Base-by-base conservation (phyloP, 371 early-diverging fungal genomes). In the Haplosporangium sp. region DNA sequence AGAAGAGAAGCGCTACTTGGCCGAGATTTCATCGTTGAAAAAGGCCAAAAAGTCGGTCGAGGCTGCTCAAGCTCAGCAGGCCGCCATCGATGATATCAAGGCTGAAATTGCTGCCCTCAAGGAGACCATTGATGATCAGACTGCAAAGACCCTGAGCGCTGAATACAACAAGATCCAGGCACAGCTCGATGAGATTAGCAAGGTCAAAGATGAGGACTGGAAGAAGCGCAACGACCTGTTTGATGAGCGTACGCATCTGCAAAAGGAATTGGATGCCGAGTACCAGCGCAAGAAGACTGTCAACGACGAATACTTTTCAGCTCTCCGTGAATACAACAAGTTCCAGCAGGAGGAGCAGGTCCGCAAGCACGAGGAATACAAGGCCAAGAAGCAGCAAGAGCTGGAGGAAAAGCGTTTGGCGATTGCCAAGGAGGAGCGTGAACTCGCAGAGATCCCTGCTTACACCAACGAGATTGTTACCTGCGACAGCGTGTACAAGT, bases 391-490 rank as follows among this genome's bases (percentile, higher is more conserved):
- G 67, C 88, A 93, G 74, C 84, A 87, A 64, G 93, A 94, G 81
- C 74, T 86, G 53, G 90, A 92, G 62, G 86, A 86, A 59, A 90
- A 87, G 69, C 83, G 90, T 56, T 84, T 83, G 38, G 83, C 89
- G 66, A 82, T 86, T 38, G 92, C 93, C 14, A 83, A 87, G 64
- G 83, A 88, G 70, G 95, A 94, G 82, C 89, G 90, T 36, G 97
- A 96, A 73, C 82, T 89, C 56, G 97, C 97, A 37, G 92, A 95
- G 61, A 82, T 94, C 59, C 96, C 96, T 42, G 97, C 98, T 10
- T 97, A 90, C 83, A 85, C 88, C 62, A 86, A 86, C 67, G 98
- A 98, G 81, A 95, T 98, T 69, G 81, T 83, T 70, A 85, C 85
- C 48, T 95, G 95, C 84, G 92, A 92, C 63, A 88, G 88, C 62